Evolutionary conservation across 148 eudicot genomes (phyloP), one percentile per base, ranked within the genome.

Genomic region (Chenopodium suecicum): DNA sequence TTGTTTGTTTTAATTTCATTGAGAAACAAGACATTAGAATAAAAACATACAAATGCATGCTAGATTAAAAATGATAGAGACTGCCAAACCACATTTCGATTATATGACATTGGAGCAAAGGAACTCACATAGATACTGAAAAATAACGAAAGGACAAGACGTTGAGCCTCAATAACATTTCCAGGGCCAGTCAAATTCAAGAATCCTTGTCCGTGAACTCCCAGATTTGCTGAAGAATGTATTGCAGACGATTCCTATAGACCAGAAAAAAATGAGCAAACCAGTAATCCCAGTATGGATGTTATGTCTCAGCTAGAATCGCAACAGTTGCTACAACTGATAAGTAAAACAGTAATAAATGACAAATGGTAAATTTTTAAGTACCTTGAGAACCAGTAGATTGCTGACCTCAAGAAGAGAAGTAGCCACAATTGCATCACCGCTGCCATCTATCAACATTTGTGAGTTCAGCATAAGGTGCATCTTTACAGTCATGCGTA

Each of bases 321-420:
- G 4, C 52, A 19, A 47, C 29, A 79, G 62, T 41, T 37, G 16
- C 12, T 19, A 76, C 73, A 67, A 73, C 41, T 69, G 58, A 52
- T 66, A 20, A 76, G 44, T 20, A 44, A 83, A 75, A 54, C 70
- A 19, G 46, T 2, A 19, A 54, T 80, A 47, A 34, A 29, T 11
- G 62, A 80, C 10, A 80, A 37, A 27, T 50, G 54, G 73, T 74
- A 2, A 82, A 34, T 13, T 77, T 69, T 7, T 27, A 58, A 79
- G 63, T 91, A 96, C 99, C 95, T 90, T 92, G 71, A 96, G 94
- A 81, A 96, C 93, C 89, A 94, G 78, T 74, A 96, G 89, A 86
- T 96, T 96, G 95, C 99, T 96, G 84, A 92, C 92, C 78, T 96
- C 99, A 73, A 96, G 93, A 86, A 90, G 87, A 77, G 99, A 94